These are phyloP conservation scores for Thelephora aurantiotincta DNA, from an alignment of 768 basidiomycete species.

Conservation along the genomic window DNA sequence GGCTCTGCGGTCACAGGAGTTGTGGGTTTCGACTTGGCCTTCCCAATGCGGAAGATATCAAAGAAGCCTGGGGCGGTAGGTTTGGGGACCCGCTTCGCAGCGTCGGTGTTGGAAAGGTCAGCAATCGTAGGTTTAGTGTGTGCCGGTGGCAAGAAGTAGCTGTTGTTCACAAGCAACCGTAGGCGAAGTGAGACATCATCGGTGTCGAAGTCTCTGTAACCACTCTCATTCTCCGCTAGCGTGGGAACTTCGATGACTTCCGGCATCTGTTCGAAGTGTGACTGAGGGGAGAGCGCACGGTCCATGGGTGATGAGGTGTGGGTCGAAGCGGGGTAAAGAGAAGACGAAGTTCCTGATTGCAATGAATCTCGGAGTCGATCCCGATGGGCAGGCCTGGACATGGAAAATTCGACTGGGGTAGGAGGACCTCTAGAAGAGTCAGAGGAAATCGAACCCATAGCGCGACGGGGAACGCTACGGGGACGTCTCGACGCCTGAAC, in stretches of 20 bases:
- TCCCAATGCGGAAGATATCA: constrained; percentile 58
- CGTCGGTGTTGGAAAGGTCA: constrained; percentile 30
- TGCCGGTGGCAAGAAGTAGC: constrained; percentile 79
- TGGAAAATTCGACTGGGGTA: constrained; percentile 10
- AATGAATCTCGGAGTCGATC: constrained; percentile 25
- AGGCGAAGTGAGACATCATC: constrained; percentile 83
- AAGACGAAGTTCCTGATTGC: constrained; percentile 56
- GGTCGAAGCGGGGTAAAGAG: constrained; percentile 64
- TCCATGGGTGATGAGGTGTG: constrained; percentile 50
- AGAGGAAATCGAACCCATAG: constrained; percentile 16
- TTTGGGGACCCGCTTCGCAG: constrained; percentile 29
- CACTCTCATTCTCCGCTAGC: constrained; percentile 5
- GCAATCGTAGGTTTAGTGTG: constrained; percentile 68
- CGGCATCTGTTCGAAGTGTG: constrained; percentile 25
- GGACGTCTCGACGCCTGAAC: constrained; percentile 20
- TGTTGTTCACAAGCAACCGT: constrained; percentile 74
- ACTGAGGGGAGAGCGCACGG: constrained; percentile 49
- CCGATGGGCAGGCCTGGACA: too few relatives aligned
- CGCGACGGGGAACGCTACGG: constrained; percentile 19
- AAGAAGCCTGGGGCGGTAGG: constrained; percentile 42
- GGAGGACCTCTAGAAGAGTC: constrained; percentile 16
- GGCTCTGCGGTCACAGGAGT: constrained; percentile 19
- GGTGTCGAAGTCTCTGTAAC: constrained; percentile 22
- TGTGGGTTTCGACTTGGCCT: constrained; percentile 48
- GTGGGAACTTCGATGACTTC: constrained; percentile 28